Evolutionary conservation across 202 grass and related monocot species (phyloP).

Genomic region (Panicum virgatum): DNA sequence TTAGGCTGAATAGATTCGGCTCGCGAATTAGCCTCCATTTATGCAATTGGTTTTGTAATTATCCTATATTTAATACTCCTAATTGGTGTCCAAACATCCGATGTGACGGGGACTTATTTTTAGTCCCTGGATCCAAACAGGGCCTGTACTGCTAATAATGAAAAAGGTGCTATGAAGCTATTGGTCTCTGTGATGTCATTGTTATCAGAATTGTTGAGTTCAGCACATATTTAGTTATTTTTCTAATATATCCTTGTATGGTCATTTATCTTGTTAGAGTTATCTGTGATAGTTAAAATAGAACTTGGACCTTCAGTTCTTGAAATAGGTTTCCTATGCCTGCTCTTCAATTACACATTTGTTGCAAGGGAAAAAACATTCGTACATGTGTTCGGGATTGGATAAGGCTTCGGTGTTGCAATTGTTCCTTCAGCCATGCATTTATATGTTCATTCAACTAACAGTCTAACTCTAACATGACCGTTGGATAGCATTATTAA

Average conservation of each 20-base stretch:
- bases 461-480: no score
- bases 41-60: no score
- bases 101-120: no score
- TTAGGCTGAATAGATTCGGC: no score
- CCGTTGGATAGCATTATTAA: constrained; percentile 23
- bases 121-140: no score
- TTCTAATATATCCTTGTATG: not conserved
- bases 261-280: no score
- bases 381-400: not conserved
- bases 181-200: constrained; percentile 2
- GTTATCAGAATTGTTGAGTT: constrained; percentile 1
- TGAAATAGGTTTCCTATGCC: constrained; percentile 17
- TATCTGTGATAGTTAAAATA: constrained; percentile 8
- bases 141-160: constrained; percentile 22
- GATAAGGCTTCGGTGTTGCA: constrained; percentile 17
- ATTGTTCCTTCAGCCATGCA: not conserved
- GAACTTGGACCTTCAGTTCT: not conserved
- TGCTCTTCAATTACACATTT: constrained; percentile 1
- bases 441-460: constrained; percentile 6
- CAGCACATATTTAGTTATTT: not conserved
- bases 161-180: not conserved
- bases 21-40: no score
- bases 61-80: no score
- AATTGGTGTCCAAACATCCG: no score
- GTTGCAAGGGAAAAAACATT: constrained; percentile 7